Conservation (phyloP, 768 basidiomycete genomes). For the Pleurotus platypus region DNA sequence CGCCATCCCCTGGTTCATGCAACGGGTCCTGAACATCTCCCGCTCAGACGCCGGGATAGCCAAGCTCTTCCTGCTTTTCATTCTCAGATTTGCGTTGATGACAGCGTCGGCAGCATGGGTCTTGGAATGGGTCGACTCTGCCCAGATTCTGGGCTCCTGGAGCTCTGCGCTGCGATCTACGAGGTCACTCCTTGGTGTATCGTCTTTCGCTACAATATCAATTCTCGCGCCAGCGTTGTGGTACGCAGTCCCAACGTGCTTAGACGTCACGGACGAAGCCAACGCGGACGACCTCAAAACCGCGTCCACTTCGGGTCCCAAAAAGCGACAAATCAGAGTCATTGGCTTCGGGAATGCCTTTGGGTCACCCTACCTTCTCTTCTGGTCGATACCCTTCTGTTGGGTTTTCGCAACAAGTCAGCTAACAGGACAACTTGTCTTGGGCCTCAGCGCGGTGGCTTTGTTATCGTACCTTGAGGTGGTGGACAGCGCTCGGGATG, state of each 20-base stretch:
- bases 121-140: slow-evolving; percentile 74
- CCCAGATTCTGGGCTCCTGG: slow-evolving; percentile 41
- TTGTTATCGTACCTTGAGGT: slow-evolving; percentile 78
- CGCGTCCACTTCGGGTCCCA: slow-evolving; percentile 16
- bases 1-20: slow-evolving; percentile 51
- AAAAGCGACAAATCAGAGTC: slow-evolving; percentile 40
- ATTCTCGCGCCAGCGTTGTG: slow-evolving; percentile 61
- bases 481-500: slow-evolving; percentile 78
- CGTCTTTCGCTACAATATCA: slow-evolving; percentile 45
- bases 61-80: slow-evolving; percentile 52
- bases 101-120: slow-evolving; percentile 71
- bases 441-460: slow-evolving; percentile 61
- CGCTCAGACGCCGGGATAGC: slow-evolving; percentile 76
- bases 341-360: slow-evolving; percentile 89
- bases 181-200: slow-evolving; percentile 63
- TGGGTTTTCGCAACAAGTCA: slow-evolving; percentile 67
- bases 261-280: slow-evolving; percentile 49
- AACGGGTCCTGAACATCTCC: slow-evolving; percentile 58
- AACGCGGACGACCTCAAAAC: slow-evolving; percentile 8
- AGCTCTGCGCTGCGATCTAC: slow-evolving; percentile 40
- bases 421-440: slow-evolving; percentile 77
- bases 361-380: slow-evolving; percentile 83
- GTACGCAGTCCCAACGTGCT: slow-evolving; percentile 71
- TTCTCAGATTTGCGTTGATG: slow-evolving; percentile 56
- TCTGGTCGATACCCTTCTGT: slow-evolving; percentile 66